phyloP scores from a whole-genome alignment of 169 alveolate genomes.

The Neospora caninum region DNA sequence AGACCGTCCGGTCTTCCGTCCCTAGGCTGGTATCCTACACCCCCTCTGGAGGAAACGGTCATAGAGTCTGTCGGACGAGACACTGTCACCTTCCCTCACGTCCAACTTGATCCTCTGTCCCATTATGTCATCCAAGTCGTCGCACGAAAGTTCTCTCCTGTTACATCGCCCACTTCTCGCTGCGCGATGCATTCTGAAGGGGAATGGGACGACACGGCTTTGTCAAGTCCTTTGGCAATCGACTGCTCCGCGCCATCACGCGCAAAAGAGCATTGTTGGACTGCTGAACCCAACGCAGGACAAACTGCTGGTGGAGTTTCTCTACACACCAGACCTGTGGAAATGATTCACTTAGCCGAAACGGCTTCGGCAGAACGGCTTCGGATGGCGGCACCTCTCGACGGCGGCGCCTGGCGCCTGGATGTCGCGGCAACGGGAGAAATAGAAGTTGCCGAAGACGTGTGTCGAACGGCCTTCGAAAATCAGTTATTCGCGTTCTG shows the following conservation, averaged over 20 bases:
- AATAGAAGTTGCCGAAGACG: background rate
- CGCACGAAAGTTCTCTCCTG: background rate
- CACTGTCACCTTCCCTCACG: constrained; percentile 9
- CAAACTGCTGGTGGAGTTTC: too few species aligned
- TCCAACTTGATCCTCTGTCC: background rate
- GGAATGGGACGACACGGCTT: background rate
- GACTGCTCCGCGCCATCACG: background rate
- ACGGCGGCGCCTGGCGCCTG: constrained; percentile 15
- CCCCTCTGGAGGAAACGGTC: background rate
- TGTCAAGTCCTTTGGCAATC: background rate
- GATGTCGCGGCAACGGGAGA: constrained; percentile 21
- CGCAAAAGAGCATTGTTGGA: background rate
- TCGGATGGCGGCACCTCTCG: background rate
- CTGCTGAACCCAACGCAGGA: too few species aligned
- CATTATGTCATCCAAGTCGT: background rate
- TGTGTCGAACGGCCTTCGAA: background rate
- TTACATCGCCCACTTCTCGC: too few species aligned
- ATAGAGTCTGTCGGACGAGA: background rate
- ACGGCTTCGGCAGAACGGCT: background rate
- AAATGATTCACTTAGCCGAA: background rate
- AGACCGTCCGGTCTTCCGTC: background rate
- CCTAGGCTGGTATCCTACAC: background rate
- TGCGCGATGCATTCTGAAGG: background rate
- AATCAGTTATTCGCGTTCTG: background rate
- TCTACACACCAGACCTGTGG: too few species aligned